Percentiles rank a stretch among this genome's conserved stretches.
phyloP scores from a whole-genome alignment of 345 rosid genomes.

The Brassica carinata region DNA sequence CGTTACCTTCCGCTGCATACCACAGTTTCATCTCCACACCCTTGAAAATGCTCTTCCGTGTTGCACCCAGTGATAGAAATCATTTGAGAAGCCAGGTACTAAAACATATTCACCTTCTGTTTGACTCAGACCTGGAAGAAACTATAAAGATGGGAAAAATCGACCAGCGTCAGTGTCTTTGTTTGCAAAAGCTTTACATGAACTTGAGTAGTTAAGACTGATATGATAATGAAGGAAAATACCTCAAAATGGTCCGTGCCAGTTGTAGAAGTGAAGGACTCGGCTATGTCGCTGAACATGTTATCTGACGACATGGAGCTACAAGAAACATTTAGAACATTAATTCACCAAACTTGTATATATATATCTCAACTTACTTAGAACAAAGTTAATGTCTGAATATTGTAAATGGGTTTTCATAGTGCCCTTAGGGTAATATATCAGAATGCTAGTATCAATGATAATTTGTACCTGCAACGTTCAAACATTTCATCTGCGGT shows the following conservation, averaged over 20 bases:
- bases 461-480: slow-evolving; percentile 23
- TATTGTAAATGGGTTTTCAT: neutral
- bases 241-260: slow-evolving; percentile 20
- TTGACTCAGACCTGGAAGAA: neutral
- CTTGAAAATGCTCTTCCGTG: slow-evolving; percentile 22
- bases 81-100: slow-evolving; percentile 37
- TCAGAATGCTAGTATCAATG: neutral
- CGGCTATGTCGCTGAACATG: slow-evolving; percentile 36
- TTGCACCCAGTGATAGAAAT: slow-evolving; percentile 31
- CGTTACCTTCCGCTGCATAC: slow-evolving; percentile 19
- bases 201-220: neutral
- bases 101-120: slow-evolving; percentile 4
- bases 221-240: slow-evolving; percentile 1
- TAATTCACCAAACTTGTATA: neutral
- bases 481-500: slow-evolving; percentile 36
- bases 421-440: neutral
- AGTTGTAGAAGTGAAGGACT: slow-evolving; percentile 35
- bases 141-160: slow-evolving; percentile 14
- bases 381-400: neutral
- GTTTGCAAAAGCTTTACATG: slow-evolving; percentile 1
- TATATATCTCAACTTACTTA: neutral
- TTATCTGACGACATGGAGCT: slow-evolving; percentile 39
- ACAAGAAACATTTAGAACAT: slow-evolving; percentile 12
- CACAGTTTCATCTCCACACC: neutral
- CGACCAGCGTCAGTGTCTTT: slow-evolving; percentile 24